Conservation (phyloP, 805 yeast species). For the Nakazawaea wickerhamii region DNA sequence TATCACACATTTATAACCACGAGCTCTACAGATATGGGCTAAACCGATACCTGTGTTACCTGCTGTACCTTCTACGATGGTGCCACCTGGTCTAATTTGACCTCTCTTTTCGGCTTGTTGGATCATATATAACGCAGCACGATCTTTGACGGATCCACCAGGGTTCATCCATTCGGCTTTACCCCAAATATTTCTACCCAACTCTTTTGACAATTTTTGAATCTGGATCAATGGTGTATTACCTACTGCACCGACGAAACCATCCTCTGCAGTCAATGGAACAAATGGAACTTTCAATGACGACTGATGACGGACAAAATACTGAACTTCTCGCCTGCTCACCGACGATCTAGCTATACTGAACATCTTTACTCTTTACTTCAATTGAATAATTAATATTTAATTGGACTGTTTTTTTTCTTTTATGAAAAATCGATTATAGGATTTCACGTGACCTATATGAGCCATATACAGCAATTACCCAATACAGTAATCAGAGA, state of each 20-base stretch:
- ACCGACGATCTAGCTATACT: background rate
- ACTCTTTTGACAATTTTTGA: conserved; percentile 46
- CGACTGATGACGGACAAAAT: conserved; percentile 1
- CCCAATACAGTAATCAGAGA: background rate
- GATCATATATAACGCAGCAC: conserved; percentile 77
- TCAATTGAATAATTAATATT: background rate
- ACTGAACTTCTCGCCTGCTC: background rate
- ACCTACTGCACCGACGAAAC: conserved; percentile 84
- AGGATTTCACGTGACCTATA: conserved; percentile 1
- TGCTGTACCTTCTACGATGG: conserved; percentile 90
- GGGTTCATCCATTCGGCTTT: conserved; percentile 94
- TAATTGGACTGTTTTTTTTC: background rate
- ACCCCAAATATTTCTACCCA: conserved; percentile 74
- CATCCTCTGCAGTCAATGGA: conserved; percentile 61
- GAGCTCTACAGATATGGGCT: conserved; percentile 73
- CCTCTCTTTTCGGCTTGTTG: conserved; percentile 75
- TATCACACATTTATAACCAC: conserved; percentile 79
- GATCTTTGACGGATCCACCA: conserved; percentile 87
- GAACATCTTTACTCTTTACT: background rate
- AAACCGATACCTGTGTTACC: conserved; percentile 95
- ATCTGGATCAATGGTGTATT: conserved; percentile 79
- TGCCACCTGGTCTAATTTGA: conserved; percentile 67
- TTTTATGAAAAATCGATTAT: background rate
- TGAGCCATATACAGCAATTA: background rate
- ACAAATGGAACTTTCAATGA: conserved; percentile 36